Evolutionary conservation across 2,329 filamentous ascomycete species (phyloP).

Genomic region (Colletotrichum sp.): DNA sequence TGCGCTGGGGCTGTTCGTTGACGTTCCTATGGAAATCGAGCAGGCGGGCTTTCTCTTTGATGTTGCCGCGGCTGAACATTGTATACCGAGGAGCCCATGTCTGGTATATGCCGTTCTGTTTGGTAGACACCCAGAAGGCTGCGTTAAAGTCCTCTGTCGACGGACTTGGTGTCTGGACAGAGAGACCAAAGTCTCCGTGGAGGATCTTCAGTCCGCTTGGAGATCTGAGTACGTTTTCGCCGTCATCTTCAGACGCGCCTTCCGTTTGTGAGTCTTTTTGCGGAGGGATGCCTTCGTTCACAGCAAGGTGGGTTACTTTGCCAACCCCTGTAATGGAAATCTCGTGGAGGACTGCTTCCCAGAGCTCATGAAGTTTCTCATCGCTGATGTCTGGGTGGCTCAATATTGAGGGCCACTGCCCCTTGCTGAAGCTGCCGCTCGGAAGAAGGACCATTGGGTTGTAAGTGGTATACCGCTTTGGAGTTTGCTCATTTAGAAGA

Average conservation of each 20-base stretch:
- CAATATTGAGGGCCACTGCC: constrained; percentile 45
- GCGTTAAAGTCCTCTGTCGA: constrained; percentile 59
- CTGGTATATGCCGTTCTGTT: constrained; percentile 81
- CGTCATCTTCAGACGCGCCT: constrained; percentile 15
- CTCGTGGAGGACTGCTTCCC: constrained; percentile 50
- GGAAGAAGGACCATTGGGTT: constrained; percentile 66
- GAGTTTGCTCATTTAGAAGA: constrained; percentile 46
- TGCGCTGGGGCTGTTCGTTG: background rate
- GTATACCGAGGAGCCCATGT: constrained; percentile 89
- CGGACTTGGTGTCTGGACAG: constrained; percentile 29
- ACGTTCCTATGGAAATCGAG: constrained; percentile 51
- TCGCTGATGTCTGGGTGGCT: constrained; percentile 20
- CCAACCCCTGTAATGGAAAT: constrained; percentile 48
- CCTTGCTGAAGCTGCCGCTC: constrained; percentile 57
- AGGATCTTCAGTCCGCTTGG: constrained; percentile 74
- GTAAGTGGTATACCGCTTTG: constrained; percentile 65
- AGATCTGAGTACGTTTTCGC: constrained; percentile 74
- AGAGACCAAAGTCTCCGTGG: constrained; percentile 75
- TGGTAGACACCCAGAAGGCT: constrained; percentile 80
- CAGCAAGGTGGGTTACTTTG: constrained; percentile 59
- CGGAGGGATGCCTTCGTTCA: constrained; percentile 66
- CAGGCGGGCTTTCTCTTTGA: constrained; percentile 85
- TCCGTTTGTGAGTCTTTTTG: constrained; percentile 25
- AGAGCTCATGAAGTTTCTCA: constrained; percentile 42
- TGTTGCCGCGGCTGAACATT: constrained; percentile 93